Conservation (phyloP, 2,329 filamentous ascomycete genomes). For the Escovopsis weberi region DNA sequence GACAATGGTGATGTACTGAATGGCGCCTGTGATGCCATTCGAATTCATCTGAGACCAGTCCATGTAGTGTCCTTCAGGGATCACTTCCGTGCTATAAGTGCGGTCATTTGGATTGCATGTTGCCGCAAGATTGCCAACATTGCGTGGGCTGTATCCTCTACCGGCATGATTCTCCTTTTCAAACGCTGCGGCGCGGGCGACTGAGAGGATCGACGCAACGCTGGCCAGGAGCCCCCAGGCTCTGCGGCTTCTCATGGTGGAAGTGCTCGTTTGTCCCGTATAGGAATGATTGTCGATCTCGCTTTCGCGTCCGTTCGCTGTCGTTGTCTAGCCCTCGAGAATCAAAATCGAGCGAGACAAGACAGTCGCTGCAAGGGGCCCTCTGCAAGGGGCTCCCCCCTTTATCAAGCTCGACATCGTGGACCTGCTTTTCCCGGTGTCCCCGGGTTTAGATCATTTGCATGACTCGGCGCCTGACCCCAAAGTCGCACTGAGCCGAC, state of each 20-base stretch:
- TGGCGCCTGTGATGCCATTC: constrained; percentile 5
- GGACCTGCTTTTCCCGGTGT: no score
- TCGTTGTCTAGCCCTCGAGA: no score
- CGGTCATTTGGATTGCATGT: constrained; percentile 2
- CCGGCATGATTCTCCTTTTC: neutral
- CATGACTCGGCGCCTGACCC: no score
- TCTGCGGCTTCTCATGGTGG: neutral
- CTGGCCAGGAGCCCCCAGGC: neutral
- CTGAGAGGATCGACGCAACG: neutral
- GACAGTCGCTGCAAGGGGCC: no score
- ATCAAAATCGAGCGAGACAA: no score
- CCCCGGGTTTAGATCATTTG: no score
- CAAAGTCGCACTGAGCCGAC: no score
- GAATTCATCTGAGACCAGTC: constrained; percentile 3
- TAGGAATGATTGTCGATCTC: no score
- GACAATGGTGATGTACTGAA: constrained; percentile 19
- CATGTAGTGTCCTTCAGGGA: constrained; percentile 5
- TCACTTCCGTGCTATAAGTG: constrained; percentile 5
- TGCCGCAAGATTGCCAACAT: neutral
- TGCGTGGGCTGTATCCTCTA: neutral
- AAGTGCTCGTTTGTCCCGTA: no score
- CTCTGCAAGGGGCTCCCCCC: no score
- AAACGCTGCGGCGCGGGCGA: neutral
- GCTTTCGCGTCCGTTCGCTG: no score
- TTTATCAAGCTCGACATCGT: no score